These are phyloP conservation scores for Dictyostelium citrinum DNA, from an alignment of 78 protist genomes.

Conservation along the genomic window DNA sequence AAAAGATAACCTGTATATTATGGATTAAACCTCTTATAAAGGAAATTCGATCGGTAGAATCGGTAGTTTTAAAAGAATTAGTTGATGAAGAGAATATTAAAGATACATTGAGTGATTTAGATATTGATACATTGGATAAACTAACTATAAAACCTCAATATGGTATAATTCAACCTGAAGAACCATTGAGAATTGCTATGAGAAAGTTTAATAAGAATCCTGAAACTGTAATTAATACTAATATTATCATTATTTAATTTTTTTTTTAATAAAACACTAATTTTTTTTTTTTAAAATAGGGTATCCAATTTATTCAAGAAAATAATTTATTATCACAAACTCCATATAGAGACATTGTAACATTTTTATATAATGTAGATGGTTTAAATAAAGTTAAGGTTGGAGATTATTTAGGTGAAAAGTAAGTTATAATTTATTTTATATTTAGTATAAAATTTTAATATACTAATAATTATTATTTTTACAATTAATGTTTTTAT, in stretches of 20 bases:
- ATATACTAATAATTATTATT: too few species aligned
- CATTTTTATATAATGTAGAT: constrained; percentile 35
- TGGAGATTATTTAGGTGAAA: constrained; percentile 66
- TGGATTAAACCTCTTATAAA: constrained; percentile 36
- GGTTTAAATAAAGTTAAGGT: constrained; percentile 53
- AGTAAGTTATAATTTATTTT: not conserved
- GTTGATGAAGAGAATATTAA: constrained; percentile 30
- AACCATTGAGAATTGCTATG: constrained; percentile 38
- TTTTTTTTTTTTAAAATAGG: not conserved
- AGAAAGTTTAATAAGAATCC: constrained; percentile 70
- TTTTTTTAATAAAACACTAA: not conserved
- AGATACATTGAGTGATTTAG: constrained; percentile 9
- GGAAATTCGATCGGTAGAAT: not conserved
- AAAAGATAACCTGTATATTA: not conserved
- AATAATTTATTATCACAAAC: constrained; percentile 36
- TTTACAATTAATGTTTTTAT: too few species aligned
- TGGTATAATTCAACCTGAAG: constrained; percentile 51
- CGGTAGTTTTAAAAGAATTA: not conserved
- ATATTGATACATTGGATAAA: constrained; percentile 16
- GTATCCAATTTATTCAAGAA: constrained; percentile 28
- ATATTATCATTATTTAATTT: not conserved
- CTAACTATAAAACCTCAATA: constrained; percentile 50
- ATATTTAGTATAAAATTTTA: too few species aligned
- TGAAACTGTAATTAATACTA: constrained; percentile 10
- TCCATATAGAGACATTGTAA: constrained; percentile 1